Base-by-base conservation (phyloP, 129 eudicot species). In the Mikania micrantha region DNA sequence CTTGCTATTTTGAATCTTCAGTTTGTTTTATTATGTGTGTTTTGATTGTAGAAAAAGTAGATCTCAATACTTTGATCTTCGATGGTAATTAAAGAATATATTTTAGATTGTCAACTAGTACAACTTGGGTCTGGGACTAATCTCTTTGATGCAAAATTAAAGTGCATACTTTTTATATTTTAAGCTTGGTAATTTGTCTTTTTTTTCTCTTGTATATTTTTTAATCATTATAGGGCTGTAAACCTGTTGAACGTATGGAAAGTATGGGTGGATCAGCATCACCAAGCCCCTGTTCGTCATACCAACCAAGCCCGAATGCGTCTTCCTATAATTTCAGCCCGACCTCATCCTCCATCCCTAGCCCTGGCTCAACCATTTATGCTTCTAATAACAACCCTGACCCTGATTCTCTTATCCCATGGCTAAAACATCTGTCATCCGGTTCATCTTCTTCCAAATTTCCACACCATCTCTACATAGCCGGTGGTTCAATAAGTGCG, bases 291-390 rank as follows among this genome's bases (percentile, higher is more conserved):
- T 85, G 91, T 61, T 77, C 96, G 27, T 88, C 96, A 38, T 92
- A 88, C 78, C 98, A 86, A 74, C 96, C 86, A 9, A 92, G 95
- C 73, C 98, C 95, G 17, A 80, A 82, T 48, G 83, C 87, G 27
- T 88, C 91, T 35, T 92, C 96, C 15, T 91, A 81, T 74, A 92
- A 88, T 42, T 92, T 89, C 32, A 88, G 96, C 79, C 96, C 98
- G 0, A 75, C 84, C 39, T 92, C 95, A 0, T 88, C 98, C 20
- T 92, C 98, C 27, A 77, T 92, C 34, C 95, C 94, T 10, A 91
- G 96, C 75, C 86, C 97, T 8, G 67, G 77, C 47, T 80, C 88
- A 58, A 83, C 94, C 41, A 70, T 63, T 44, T 84, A 79, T 31
- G 69, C 79, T 8, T 61, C 82, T 66, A 80, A 78, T 50, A 49